Conservation (phyloP, 176 grass and related monocot species). For the Ensete glaucum region DNA sequence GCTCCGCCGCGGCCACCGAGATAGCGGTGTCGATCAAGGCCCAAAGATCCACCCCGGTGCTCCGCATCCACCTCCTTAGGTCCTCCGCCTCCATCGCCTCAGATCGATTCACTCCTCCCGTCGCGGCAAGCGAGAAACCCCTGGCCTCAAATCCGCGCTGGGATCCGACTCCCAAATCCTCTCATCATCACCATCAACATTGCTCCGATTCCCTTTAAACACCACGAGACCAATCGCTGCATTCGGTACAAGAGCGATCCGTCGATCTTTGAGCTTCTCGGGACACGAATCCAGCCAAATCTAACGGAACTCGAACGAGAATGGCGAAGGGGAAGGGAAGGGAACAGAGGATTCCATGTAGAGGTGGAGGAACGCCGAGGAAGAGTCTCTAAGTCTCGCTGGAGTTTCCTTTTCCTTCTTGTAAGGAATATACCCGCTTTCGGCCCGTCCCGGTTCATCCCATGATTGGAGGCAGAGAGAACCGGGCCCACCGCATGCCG, state of each 20-base stretch:
- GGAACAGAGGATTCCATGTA: background rate
- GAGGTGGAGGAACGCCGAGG: background rate
- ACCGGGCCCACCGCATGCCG: too few species aligned
- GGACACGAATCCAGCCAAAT: background rate
- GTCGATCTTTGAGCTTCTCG: background rate
- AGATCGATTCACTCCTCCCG: background rate
- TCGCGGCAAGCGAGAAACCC: background rate
- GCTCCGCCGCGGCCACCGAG: slow-evolving; percentile 33
- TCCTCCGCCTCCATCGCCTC: slow-evolving; percentile 42
- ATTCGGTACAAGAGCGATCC: background rate
- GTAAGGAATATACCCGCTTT: background rate
- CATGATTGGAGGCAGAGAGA: too few species aligned
- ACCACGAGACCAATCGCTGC: background rate
- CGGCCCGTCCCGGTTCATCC: background rate
- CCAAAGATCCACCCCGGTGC: slow-evolving; percentile 54
- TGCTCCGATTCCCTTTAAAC: background rate
- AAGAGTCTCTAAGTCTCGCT: background rate
- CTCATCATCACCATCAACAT: background rate
- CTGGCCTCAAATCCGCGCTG: background rate
- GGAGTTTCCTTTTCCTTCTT: background rate
- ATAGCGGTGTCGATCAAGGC: slow-evolving; percentile 59
- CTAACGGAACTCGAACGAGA: slow-evolving; percentile 1
- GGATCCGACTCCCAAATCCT: slow-evolving; percentile 2
- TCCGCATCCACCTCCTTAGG: slow-evolving; percentile 37
- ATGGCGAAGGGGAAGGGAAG: background rate